Evolutionary conservation across 2,329 filamentous ascomycete species (phyloP).

Genomic region (Teratosphaeria gauchensis): DNA sequence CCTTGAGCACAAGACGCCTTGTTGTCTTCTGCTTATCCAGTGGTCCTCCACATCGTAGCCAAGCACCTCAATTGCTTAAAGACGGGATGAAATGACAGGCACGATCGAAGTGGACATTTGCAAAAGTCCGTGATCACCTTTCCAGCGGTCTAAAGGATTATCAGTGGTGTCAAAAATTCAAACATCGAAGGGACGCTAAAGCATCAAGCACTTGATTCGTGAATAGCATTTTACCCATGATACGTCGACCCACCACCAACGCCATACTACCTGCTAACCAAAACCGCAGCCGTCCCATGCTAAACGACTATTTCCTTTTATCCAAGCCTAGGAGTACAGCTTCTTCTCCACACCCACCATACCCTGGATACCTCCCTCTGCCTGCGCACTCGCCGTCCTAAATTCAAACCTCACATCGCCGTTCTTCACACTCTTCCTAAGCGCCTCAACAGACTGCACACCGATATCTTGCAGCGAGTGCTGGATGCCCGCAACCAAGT

Average conservation of each 20-base stretch:
- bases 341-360: slow-evolving; percentile 99
- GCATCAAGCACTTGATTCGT: neutral
- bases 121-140: neutral
- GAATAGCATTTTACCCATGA: neutral
- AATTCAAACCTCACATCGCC: slow-evolving; percentile 86
- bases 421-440: slow-evolving; percentile 64
- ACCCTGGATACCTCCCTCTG: slow-evolving; percentile 90
- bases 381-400: slow-evolving; percentile 84
- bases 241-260: neutral
- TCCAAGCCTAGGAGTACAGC: slow-evolving; percentile 51
- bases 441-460: slow-evolving; percentile 64
- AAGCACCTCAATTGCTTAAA: no score
- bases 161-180: neutral
- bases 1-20: no score
- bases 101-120: no score
- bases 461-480: slow-evolving; percentile 96
- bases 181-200: neutral
- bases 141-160: neutral
- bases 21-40: no score
- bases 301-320: slow-evolving; percentile 41
- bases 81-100: no score
- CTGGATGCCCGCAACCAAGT: slow-evolving; percentile 89
- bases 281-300: neutral
- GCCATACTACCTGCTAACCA: neutral
- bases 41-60: no score